Evolutionary conservation across 1,284 basidiomycete species (phyloP).

Genomic region (Cutaneotrichosporon cavernicola): DNA sequence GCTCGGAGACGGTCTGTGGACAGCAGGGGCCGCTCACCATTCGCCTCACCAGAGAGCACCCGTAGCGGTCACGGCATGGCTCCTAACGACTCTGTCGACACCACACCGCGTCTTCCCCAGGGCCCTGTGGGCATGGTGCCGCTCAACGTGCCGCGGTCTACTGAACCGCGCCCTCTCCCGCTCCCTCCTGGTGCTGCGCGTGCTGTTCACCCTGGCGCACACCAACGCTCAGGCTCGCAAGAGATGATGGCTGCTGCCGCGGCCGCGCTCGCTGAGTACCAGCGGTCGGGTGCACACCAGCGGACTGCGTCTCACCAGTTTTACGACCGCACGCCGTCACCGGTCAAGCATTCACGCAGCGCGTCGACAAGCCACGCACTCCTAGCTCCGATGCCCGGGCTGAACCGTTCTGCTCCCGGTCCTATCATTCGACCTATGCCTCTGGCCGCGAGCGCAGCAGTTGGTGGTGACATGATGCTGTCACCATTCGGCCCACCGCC

Average conservation of each 20-base stretch:
- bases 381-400: slow-evolving; percentile 5
- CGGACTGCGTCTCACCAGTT: not conserved
- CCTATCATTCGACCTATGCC: not conserved
- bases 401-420: slow-evolving; percentile 8
- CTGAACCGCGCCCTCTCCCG: not conserved
- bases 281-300: slow-evolving; percentile 11
- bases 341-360: not conserved
- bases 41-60: not conserved
- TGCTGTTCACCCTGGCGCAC: not conserved
- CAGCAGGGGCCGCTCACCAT: not conserved
- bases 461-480: slow-evolving; percentile 25
- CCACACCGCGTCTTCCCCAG: not conserved
- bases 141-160: not conserved
- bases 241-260: slow-evolving; percentile 12
- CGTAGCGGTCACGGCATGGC: not conserved
- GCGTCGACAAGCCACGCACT: slow-evolving; percentile 2
- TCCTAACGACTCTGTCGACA: not conserved
- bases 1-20: not conserved
- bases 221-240: slow-evolving; percentile 1
- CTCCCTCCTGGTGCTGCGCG: not conserved
- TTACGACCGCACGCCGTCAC: not conserved
- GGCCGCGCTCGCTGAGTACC: slow-evolving; percentile 1
- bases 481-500: slow-evolving; percentile 18
- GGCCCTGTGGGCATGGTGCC: slow-evolving; percentile 4
- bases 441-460: not conserved